Evolutionary conservation across 2,329 filamentous ascomycete genomes (phyloP).

Genomic region (Cercospora canescens): DNA sequence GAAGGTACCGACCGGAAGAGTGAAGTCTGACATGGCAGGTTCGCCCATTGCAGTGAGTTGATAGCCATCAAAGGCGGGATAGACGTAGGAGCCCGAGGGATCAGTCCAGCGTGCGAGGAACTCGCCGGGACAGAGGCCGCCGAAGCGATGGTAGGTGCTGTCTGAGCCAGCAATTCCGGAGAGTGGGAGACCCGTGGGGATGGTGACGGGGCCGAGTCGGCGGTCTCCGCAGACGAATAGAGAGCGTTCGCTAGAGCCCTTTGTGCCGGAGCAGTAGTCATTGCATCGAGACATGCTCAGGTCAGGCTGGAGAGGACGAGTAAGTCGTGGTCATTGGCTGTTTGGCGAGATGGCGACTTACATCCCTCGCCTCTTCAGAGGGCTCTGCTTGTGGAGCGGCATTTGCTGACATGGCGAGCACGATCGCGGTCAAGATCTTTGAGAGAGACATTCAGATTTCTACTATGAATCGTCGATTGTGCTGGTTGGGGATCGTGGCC

Average conservation of each 20-base stretch:
- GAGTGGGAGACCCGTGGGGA: conserved; percentile 9
- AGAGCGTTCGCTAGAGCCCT: not conserved
- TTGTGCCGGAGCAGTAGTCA: conserved; percentile 14
- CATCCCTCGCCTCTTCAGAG: not conserved
- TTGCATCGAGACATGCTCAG: not conserved
- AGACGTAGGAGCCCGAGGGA: conserved; percentile 2
- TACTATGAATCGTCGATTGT: not conserved
- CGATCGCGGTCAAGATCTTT: not conserved
- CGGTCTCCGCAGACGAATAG: conserved; percentile 12
- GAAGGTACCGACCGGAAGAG: conserved; percentile 6
- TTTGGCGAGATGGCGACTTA: not conserved
- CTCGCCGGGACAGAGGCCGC: conserved; percentile 12
- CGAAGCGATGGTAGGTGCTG: conserved; percentile 17
- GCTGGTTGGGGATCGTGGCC: not conserved
- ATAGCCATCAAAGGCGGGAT: conserved; percentile 13
- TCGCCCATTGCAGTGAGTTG: conserved; percentile 7
- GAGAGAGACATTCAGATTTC: not conserved
- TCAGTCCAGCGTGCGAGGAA: conserved; percentile 13
- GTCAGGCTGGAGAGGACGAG: not conserved
- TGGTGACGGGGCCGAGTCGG: conserved; percentile 7
- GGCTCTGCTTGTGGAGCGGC: not conserved
- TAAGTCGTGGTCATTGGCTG: not conserved
- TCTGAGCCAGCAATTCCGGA: conserved; percentile 9
- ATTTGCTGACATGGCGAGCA: not conserved
- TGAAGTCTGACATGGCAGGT: conserved; percentile 4